Evolutionary conservation across 2,329 filamentous ascomycete species (phyloP), one percentile per base, ranked within the genome.

Genomic region (Ophiostoma montium): DNA sequence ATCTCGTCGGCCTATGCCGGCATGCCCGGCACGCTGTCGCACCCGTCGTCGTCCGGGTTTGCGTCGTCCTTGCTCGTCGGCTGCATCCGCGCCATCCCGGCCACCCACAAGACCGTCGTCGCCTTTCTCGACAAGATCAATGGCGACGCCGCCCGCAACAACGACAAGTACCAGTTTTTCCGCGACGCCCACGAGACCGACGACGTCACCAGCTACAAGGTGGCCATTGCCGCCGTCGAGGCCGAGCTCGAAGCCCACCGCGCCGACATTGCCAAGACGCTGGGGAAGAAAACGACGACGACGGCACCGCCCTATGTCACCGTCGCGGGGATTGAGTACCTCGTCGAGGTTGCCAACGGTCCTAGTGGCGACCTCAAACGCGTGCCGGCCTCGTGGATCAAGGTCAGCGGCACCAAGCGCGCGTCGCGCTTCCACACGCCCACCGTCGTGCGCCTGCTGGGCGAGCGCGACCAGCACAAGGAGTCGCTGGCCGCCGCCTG

Each of bases 81-180:
- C 48, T 83, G 88, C 12, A 75, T 96, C 52, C 75, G 76, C 21
- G 75, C 80, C 9, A 71, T 98, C 6, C 90, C 92, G 0, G 74
- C 71, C 12, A 94, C 96, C 46, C 70, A 82, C 8, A 73, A 82
- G 18, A 77, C 80, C 16, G 77, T 96, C 5, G 71, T 85, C 16
- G 71, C 71, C 1, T 88, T 86, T 60, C 76, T 98, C 2, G 83
- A 94, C 48, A 83, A 80, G 53, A 92, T 98, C 65, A 94, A 94
- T 58, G 70, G 82, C 31, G 75, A 85, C 56, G 86, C 92, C 1
- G 92, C 90, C 0, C 82, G 81, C 45, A 78, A 77, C 21, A 83
- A 96, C 59, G 89, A 98, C 70, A 95, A 95, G 62, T 96, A 95
- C 62, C 72, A 75, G 33, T 98, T 98, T 70, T 95, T 98, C 63